Conservation (phyloP, 2,329 filamentous ascomycete genomes). For the Aspergillus sergii region DNA sequence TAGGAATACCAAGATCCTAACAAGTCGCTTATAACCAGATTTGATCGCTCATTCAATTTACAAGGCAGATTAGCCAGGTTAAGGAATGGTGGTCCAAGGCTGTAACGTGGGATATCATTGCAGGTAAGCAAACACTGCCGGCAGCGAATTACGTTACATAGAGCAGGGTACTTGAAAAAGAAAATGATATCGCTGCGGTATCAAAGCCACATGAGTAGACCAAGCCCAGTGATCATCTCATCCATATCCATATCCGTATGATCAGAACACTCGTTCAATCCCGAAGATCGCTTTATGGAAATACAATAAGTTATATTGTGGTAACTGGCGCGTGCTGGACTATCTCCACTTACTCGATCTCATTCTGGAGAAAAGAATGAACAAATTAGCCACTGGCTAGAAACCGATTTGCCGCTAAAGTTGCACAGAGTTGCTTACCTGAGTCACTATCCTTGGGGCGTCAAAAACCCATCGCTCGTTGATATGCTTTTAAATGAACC, state of each 20-base stretch:
- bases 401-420: not conserved
- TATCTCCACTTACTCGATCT: slow-evolving; percentile 12
- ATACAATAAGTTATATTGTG: not conserved
- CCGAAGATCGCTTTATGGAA: slow-evolving; percentile 7
- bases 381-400: not conserved
- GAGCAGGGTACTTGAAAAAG: not conserved
- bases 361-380: slow-evolving; percentile 3
- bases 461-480: slow-evolving; percentile 17
- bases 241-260: not conserved
- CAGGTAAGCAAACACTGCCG: not conserved
- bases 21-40: not conserved
- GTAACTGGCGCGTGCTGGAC: not conserved
- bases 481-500: slow-evolving; percentile 10
- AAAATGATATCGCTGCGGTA: not conserved
- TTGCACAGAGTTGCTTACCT: slow-evolving; percentile 3
- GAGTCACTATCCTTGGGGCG: slow-evolving; percentile 10
- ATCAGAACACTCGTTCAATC: slow-evolving; percentile 6
- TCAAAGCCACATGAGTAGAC: not conserved
- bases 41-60: not conserved
- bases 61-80: not conserved
- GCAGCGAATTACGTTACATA: not conserved
- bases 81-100: not conserved
- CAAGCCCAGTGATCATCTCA: not conserved
- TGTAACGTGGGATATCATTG: not conserved
- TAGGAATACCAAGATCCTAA: not conserved